A percentile compares a stretch with the other conserved stretches of the same genome.
phyloP scores from a whole-genome alignment of 2,329 filamentous ascomycete species.

The Bipolaris zeicola region DNA sequence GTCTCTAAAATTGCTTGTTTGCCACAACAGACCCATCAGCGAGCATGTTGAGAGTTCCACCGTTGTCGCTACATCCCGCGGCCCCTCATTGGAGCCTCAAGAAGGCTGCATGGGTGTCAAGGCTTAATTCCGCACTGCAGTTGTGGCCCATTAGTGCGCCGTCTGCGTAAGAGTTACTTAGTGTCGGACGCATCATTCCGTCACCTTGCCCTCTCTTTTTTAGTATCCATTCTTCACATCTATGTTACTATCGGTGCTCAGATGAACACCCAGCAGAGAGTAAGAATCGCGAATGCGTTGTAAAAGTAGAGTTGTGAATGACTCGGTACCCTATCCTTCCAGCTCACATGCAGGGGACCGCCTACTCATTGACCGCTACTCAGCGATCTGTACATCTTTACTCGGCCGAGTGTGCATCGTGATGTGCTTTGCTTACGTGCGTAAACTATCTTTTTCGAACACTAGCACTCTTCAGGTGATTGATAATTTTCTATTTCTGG shows the following conservation, averaged over 20 bases:
- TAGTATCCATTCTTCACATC: neutral
- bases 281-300: neutral
- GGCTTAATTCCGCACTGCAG: neutral
- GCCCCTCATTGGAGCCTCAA: neutral
- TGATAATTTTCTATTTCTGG: slow-evolving; percentile 9
- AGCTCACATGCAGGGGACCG: neutral
- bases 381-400: neutral
- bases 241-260: neutral
- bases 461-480: slow-evolving; percentile 9
- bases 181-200: neutral
- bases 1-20: neutral
- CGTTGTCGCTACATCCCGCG: neutral
- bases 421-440: slow-evolving; percentile 1
- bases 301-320: neutral
- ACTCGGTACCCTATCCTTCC: neutral
- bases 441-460: neutral
- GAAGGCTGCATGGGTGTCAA: neutral
- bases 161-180: neutral
- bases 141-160: neutral
- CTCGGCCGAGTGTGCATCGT: neutral
- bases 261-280: neutral
- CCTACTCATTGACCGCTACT: neutral
- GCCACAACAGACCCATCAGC: neutral
- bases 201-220: neutral
- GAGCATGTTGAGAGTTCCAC: neutral